Evolutionary conservation across 2,329 filamentous ascomycete genomes (phyloP).

Genomic region (Coniochaeta sp.): DNA sequence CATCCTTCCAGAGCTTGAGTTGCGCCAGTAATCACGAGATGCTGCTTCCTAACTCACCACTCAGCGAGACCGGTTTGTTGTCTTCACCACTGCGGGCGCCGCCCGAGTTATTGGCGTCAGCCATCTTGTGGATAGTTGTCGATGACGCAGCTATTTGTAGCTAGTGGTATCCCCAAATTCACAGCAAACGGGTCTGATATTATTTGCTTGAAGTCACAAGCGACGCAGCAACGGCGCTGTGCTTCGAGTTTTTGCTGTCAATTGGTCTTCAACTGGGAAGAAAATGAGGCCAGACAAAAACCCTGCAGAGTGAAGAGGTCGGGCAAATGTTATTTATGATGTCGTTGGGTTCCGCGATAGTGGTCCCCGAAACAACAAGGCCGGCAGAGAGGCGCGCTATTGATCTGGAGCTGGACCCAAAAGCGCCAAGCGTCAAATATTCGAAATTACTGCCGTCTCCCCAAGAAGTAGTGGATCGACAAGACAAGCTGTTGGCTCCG

Average conservation of each 20-base stretch:
- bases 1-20: neutral
- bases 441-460: neutral
- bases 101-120: neutral
- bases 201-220: neutral
- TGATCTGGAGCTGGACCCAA: neutral
- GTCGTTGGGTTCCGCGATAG: neutral
- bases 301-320: neutral
- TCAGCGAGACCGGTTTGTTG: neutral
- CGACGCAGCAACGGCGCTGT: too few relatives aligned
- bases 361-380: neutral
- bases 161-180: too few relatives aligned
- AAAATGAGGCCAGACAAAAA: neutral
- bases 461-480: neutral
- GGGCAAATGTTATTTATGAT: neutral
- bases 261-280: neutral
- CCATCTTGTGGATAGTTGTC: neutral
- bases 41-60: neutral
- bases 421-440: constrained; percentile 1
- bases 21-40: neutral
- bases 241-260: neutral
- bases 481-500: neutral
- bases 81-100: neutral
- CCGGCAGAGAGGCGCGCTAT: neutral
- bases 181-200: neutral
- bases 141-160: too few relatives aligned